Evolutionary conservation across 2,329 filamentous ascomycete species (phyloP), one percentile per base, ranked within the genome.

Genomic region (Pseudocercospora pini-densiflorae): DNA sequence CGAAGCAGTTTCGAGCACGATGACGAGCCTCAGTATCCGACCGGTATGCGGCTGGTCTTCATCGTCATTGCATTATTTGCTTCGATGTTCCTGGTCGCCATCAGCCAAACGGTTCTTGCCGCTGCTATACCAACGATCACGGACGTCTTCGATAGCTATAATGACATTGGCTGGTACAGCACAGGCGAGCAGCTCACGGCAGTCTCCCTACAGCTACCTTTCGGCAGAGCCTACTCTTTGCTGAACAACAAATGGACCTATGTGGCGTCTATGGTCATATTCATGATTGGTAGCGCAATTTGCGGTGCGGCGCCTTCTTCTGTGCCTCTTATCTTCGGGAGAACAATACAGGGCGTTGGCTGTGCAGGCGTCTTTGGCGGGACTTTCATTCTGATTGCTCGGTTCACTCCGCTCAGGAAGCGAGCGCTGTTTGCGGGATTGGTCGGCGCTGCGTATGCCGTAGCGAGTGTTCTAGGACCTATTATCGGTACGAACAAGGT

Each of bases 21-120:
- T n/a, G 92, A 97, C 0, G 91, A 95, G 88, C 23, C 88, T 67
- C 90, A 57, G 24, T 66, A 66, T 27, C 63, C 63, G 14, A 36
- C 24, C 14, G 53, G 47, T 12, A 12, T 47, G 2, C 23, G 43
- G 53, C 23, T 59, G 33, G 27, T 47, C 16, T 29, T 66, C 43
- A 63, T 66, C 49, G 53, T 66, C 24, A 31, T 49, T 23, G 61
- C 61, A 16, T 31, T 70, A 16, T 24, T 64, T 29, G 53, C 69
- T 16, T 59, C 68, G 12, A 68, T 68, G 55, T 70, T 72, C 63
- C 57, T 70, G 21, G 68, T 68, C 9, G 71, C 71, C 19, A 59
- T 71, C 68, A 62, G 71, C 57, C 43, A 72, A 66, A 81, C 79
- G n/a, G 80, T 80, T 57, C 78, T 81, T 51, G 77, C 79, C 19